Base-by-base conservation (phyloP, 257 asterid species). In the Voacanga thouarsii region DNA sequence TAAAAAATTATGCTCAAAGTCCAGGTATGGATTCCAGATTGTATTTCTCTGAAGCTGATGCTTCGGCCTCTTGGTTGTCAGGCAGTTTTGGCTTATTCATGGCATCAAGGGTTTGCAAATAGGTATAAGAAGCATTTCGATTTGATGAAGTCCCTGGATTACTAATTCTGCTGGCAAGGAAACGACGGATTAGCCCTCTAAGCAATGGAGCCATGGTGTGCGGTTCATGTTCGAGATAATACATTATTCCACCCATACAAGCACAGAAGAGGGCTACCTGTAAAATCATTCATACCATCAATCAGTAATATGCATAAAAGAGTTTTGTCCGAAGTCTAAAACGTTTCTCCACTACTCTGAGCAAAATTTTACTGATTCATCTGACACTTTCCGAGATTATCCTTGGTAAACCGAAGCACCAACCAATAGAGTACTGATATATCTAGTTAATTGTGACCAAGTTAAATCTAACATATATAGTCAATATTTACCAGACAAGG, bases 1-100 rank as follows among this genome's bases (percentile, higher is more conserved):
- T 57, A 53, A 70, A 75, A 87, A 81, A 71, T 66, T 66, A 76
- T 72, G 86, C 92, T 93, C 96, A 96, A 63, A 93, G 97, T 72
- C 99, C 99, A 57, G 97, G 92, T 79, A 96, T 93, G n/a, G 97
- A 92, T 83, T 96, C 99, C 23, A 96, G 98, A 80, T 96, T 96
- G 89, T 93, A 96, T 75, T 84, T 90, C 82, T 88, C 88, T 43
- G 92, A 83, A 50, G 94, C 70, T 61, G 93, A 73, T 78, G 88
- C 79, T 81, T 85, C 93, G 37, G 81, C 71, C 77, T 89, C 94
- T 47, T 76, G 86, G 83, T 78, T 88, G 60, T 85, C 92, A 68
- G 81, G 84, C 77, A 51, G 67, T 78, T 89, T 87, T 41, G 96
- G 94, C 81, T 89, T 90, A 80, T 88, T 92, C 81, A 89, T 88